These are phyloP conservation scores for Cyberlindnera xylosilytica DNA, from an alignment of 805 yeast genomes.

Conservation along the genomic window DNA sequence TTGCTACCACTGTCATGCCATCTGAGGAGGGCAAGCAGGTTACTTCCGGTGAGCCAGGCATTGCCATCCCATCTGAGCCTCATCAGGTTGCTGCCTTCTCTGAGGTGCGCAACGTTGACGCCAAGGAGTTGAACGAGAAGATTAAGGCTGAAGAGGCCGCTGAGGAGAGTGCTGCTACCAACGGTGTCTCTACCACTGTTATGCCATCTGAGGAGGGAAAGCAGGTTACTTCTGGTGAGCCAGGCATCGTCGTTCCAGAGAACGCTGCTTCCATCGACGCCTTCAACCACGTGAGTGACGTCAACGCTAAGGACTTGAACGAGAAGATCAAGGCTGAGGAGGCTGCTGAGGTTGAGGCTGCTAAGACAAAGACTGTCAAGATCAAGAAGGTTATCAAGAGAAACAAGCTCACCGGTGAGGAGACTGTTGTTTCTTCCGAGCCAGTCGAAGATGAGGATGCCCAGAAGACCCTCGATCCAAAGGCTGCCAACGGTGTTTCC, in stretches of 20 bases:
- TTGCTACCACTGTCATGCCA: conserved; percentile 38
- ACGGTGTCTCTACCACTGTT: conserved; percentile 36
- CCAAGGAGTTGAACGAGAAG: conserved; percentile 43
- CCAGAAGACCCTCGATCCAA: conserved; percentile 20
- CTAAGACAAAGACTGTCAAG: conserved; percentile 28
- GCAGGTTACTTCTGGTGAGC: conserved; percentile 53
- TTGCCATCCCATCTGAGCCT: conserved; percentile 55
- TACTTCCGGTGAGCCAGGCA: conserved; percentile 69
- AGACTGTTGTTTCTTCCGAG: conserved; percentile 32
- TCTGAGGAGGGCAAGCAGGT: conserved; percentile 37
- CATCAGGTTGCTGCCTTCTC: conserved; percentile 56
- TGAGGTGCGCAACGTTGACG: conserved; percentile 45
- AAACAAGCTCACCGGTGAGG: conserved; percentile 41
- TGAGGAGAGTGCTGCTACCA: conserved; percentile 16
- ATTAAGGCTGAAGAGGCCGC: conserved; percentile 14
- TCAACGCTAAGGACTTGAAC: conserved; percentile 58
- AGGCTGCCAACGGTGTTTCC: conserved; percentile 7
- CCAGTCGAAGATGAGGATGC: conserved; percentile 24
- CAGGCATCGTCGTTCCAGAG: conserved; percentile 64
- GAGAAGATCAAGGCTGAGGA: conserved; percentile 33
- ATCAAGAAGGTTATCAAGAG: conserved; percentile 37
- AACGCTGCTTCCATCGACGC: conserved; percentile 65
- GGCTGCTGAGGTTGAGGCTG: conserved; percentile 20
- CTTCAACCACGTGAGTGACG: conserved; percentile 53
- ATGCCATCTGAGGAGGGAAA: conserved; percentile 42